Evolutionary conservation across 148 eudicot species (phyloP).

Genomic region (Hydrangea macrophylla): DNA sequence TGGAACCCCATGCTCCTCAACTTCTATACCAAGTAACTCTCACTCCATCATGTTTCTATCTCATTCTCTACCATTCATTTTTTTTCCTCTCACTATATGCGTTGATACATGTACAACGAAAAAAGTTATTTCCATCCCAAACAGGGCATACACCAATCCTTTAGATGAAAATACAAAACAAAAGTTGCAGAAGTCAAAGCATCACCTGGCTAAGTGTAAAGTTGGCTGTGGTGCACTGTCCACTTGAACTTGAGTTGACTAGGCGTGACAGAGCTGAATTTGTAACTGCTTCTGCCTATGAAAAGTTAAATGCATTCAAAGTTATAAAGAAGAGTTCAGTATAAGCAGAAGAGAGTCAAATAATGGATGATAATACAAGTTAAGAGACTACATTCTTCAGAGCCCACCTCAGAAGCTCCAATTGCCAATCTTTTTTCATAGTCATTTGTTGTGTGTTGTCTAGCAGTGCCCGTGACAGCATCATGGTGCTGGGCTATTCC

Average conservation of each 20-base stretch:
- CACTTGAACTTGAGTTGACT: conserved; percentile 31
- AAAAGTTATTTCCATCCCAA: too few relatives aligned
- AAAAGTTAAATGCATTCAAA: conserved; percentile 20
- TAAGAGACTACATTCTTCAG: too few relatives aligned
- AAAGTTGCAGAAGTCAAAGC: conserved; percentile 4
- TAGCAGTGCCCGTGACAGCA: conserved; percentile 80
- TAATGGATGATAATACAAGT: not conserved
- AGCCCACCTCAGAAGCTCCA: conserved; percentile 70
- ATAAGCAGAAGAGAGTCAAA: not conserved
- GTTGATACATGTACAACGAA: too few relatives aligned
- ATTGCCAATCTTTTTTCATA: conserved; percentile 67
- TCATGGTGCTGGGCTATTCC: conserved; percentile 91
- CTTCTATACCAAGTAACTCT: too few relatives aligned
- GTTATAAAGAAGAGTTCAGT: not conserved
- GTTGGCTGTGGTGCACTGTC: conserved; percentile 33
- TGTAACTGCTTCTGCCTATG: conserved; percentile 63
- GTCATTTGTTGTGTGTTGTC: conserved; percentile 75
- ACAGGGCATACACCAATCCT: too few relatives aligned
- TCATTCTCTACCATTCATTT: too few relatives aligned
- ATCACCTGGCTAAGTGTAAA: conserved; percentile 54
- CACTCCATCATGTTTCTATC: too few relatives aligned
- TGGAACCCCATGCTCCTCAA: too few relatives aligned
- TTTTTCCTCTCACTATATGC: too few relatives aligned
- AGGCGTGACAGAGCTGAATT: conserved; percentile 65
- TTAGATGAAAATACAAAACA: too few relatives aligned